Percentiles rank a stretch among this genome's conserved stretches.
These are phyloP conservation scores for Cryptosporidium parvum DNA, from an alignment of 169 alveolate genomes.

Conservation along the genomic window DNA sequence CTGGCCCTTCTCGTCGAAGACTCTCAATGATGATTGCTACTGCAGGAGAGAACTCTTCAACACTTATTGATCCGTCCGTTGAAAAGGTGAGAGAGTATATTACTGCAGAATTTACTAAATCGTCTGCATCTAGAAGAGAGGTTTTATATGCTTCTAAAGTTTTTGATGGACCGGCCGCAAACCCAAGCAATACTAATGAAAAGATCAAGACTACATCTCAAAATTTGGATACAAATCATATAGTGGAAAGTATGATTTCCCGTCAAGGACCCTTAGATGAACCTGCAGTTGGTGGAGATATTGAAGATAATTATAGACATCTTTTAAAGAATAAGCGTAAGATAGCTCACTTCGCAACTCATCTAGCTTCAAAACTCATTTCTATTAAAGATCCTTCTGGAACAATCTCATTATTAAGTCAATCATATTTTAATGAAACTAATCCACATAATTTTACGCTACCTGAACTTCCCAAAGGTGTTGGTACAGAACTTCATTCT, in stretches of 20 bases:
- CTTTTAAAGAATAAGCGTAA: conserved; percentile 62
- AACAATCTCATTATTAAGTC: conserved; percentile 6
- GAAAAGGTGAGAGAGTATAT: conserved; percentile 70
- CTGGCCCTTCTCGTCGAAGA: conserved; percentile 77
- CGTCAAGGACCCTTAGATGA: conserved; percentile 25
- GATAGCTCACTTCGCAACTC: conserved; percentile 58
- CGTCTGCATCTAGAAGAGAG: conserved; percentile 71
- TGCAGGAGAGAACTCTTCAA: conserved; percentile 69
- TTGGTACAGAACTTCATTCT: conserved; percentile 9
- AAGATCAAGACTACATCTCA: not conserved
- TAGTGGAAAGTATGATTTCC: conserved; percentile 34
- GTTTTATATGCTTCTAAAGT: conserved; percentile 55
- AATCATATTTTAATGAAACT: conserved; percentile 14
- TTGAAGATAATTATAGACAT: conserved; percentile 33
- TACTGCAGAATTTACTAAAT: conserved; percentile 73
- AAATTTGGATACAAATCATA: conserved; percentile 2
- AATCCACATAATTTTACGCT: conserved; percentile 33
- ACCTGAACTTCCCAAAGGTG: conserved; percentile 52
- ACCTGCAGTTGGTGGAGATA: conserved; percentile 11
- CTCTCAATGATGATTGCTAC: conserved; percentile 76
- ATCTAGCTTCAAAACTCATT: conserved; percentile 28
- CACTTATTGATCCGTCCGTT: conserved; percentile 62
- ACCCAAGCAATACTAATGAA: conserved; percentile 12
- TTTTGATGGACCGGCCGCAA: not conserved
- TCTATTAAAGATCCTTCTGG: conserved; percentile 60